These are phyloP conservation scores for Nissolia schottii DNA, from an alignment of 306 rosid species.

Conservation along the genomic window DNA sequence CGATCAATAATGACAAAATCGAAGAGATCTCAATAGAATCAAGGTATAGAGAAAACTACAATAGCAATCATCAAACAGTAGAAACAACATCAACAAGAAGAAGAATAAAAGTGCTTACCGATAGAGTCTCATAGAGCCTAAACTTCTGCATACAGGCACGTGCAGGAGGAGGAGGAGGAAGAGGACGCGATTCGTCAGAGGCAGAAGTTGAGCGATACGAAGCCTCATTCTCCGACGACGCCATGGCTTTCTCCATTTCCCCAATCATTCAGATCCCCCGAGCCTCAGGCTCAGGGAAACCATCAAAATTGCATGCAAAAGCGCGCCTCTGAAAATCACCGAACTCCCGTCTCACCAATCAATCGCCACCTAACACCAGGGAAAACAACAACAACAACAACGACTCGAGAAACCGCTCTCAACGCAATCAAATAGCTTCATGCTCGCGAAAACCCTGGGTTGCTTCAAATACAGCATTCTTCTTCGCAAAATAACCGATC, in stretches of 20 bases:
- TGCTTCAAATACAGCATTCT: constrained; percentile 81
- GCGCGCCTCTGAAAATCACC: background rate
- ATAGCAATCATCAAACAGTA: background rate
- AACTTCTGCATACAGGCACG: constrained; percentile 62
- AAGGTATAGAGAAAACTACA: background rate
- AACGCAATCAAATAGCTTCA: constrained; percentile 15
- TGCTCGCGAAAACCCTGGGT: constrained; percentile 36
- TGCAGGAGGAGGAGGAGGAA: constrained; percentile 29
- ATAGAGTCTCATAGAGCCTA: constrained; percentile 79
- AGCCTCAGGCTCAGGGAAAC: constrained; percentile 84
- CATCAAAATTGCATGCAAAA: constrained; percentile 61
- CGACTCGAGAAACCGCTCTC: constrained; percentile 19
- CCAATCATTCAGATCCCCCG: constrained; percentile 55
- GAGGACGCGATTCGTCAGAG: constrained; percentile 18
- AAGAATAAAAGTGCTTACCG: constrained; percentile 44
- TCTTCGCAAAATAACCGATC: background rate
- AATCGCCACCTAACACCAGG: constrained; percentile 18
- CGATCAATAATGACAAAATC: constrained; percentile 14
- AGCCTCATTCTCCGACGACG: constrained; percentile 56
- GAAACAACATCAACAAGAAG: background rate
- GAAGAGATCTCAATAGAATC: constrained; percentile 17
- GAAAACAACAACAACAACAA: background rate
- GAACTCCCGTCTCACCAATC: background rate
- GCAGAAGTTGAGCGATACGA: constrained; percentile 26
- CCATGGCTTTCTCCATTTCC: constrained; percentile 36